Evolutionary conservation across 495 filamentous ascomycete species (phyloP).

Genomic region (Glutinoglossum americanum): DNA sequence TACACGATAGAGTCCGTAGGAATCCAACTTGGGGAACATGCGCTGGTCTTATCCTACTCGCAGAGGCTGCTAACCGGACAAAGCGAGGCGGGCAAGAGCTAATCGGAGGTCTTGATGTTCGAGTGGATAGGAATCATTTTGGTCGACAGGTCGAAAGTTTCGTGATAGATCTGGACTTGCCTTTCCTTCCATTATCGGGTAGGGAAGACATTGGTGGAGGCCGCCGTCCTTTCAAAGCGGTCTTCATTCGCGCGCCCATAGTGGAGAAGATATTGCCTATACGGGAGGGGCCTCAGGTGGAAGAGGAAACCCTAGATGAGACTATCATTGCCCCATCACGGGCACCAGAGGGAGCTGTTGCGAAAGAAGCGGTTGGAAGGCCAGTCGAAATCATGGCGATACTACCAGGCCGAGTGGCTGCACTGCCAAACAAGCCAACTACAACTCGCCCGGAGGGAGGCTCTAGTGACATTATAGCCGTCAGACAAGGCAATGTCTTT

Average conservation of each 20-base stretch:
- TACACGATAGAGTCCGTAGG: slow-evolving; percentile 29
- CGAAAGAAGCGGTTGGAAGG: slow-evolving; percentile 21
- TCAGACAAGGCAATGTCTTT: slow-evolving; percentile 82
- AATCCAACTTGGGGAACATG: slow-evolving; percentile 94
- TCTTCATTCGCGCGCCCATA: slow-evolving; percentile 88
- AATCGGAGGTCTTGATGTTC: slow-evolving; percentile 77
- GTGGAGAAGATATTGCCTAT: slow-evolving; percentile 61
- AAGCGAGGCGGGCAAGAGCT: slow-evolving; percentile 86
- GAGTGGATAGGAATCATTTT: slow-evolving; percentile 89
- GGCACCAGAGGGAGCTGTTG: slow-evolving; percentile 22
- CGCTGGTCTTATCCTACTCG: slow-evolving; percentile 79
- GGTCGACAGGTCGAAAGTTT: slow-evolving; percentile 90
- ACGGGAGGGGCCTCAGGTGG: slow-evolving; percentile 26
- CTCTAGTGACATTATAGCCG: slow-evolving; percentile 69
- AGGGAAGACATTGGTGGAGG: slow-evolving; percentile 12
- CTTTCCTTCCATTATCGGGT: slow-evolving; percentile 32
- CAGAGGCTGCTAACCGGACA: slow-evolving; percentile 68
- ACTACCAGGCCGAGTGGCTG: slow-evolving; percentile 25
- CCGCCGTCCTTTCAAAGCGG: slow-evolving; percentile 37
- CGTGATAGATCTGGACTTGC: slow-evolving; percentile 49
- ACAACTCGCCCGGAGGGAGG: slow-evolving; percentile 23
- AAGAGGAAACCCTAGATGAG: slow-evolving; percentile 28
- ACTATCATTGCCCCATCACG: slow-evolving; percentile 46
- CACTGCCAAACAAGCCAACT: slow-evolving; percentile 19
- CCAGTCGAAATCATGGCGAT: slow-evolving; percentile 29